These are phyloP conservation scores for Salvia hispanica DNA, from an alignment of 257 asterid genomes.

Conservation along the genomic window DNA sequence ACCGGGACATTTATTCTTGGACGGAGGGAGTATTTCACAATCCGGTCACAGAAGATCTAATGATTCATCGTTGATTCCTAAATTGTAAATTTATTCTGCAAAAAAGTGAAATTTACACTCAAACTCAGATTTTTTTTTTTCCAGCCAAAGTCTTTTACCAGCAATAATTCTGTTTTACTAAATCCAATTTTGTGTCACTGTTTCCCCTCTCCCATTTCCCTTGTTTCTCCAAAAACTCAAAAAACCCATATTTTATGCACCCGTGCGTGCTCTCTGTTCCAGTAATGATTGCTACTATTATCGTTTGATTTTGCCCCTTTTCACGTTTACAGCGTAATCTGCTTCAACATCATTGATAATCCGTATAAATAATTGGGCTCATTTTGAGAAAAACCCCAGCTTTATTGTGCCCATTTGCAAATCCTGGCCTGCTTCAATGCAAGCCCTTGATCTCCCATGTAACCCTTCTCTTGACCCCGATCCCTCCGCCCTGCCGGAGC, in stretches of 20 bases:
- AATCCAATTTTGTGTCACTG: slow-evolving; percentile 17
- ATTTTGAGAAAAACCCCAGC: slow-evolving; percentile 34
- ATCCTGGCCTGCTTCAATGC: slow-evolving; percentile 46
- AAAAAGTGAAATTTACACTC: too few species aligned
- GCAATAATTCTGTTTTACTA: slow-evolving; percentile 15
- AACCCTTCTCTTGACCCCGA: slow-evolving; percentile 44
- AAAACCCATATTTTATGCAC: slow-evolving; percentile 9
- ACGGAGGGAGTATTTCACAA: too few species aligned
- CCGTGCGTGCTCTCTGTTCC: not conserved
- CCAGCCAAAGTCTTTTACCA: slow-evolving; percentile 17
- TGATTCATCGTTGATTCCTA: slow-evolving; percentile 1
- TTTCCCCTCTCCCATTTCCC: not conserved
- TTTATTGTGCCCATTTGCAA: slow-evolving; percentile 24
- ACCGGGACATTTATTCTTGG: too few species aligned
- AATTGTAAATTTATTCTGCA: too few species aligned
- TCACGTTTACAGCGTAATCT: slow-evolving; percentile 24
- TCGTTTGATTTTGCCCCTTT: slow-evolving; percentile 30
- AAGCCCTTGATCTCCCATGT: slow-evolving; percentile 56
- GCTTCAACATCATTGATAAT: slow-evolving; percentile 6
- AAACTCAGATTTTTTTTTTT: not conserved
- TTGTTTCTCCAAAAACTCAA: slow-evolving; percentile 21
- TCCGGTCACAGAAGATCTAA: slow-evolving; percentile 11
- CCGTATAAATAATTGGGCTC: slow-evolving; percentile 13
- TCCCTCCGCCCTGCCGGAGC: slow-evolving; percentile 48
- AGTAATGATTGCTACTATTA: not conserved